Evolutionary conservation across 208 protist genomes (phyloP).

Genomic region (Phytomonas sp.): DNA sequence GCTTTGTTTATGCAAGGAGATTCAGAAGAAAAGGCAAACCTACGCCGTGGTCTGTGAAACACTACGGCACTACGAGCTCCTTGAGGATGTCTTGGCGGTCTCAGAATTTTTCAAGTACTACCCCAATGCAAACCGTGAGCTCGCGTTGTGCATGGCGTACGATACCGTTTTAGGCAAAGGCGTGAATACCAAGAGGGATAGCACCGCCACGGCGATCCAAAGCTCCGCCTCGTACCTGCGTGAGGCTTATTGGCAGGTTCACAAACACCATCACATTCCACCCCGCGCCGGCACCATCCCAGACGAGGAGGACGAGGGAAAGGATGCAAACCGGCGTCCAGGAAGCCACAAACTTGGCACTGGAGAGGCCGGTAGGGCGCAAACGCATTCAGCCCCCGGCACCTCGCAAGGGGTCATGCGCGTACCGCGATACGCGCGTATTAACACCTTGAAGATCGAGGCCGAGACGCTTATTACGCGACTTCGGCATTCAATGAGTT

Average conservation of each 20-base stretch:
- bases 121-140: conserved; percentile 48
- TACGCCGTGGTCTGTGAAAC: conserved; percentile 90
- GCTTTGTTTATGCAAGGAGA: conserved; percentile 86
- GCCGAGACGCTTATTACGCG: conserved; percentile 56
- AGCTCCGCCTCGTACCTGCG: conserved; percentile 64
- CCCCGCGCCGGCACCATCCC: conserved; percentile 22
- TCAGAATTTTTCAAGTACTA: conserved; percentile 84
- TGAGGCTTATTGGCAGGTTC: conserved; percentile 68
- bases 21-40: conserved; percentile 90
- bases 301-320: conserved; percentile 32
- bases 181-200: conserved; percentile 77
- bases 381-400: background rate
- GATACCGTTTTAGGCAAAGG: conserved; percentile 83
- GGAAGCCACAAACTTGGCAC: background rate
- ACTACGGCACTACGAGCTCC: conserved; percentile 76
- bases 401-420: conserved; percentile 4
- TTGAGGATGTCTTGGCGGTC: conserved; percentile 74
- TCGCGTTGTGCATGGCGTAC: conserved; percentile 83
- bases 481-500: conserved; percentile 31
- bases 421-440: conserved; percentile 71
- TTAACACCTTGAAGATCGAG: conserved; percentile 84
- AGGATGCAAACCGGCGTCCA: conserved; percentile 2
- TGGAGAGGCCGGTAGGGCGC: conserved; percentile 1
- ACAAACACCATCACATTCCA: conserved; percentile 74
- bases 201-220: conserved; percentile 62